A percentile compares a stretch with the other conserved stretches of the same genome.
Evolutionary conservation across 2,329 filamentous ascomycete species (phyloP).

Genomic region (Trichophyton benhamiae): DNA sequence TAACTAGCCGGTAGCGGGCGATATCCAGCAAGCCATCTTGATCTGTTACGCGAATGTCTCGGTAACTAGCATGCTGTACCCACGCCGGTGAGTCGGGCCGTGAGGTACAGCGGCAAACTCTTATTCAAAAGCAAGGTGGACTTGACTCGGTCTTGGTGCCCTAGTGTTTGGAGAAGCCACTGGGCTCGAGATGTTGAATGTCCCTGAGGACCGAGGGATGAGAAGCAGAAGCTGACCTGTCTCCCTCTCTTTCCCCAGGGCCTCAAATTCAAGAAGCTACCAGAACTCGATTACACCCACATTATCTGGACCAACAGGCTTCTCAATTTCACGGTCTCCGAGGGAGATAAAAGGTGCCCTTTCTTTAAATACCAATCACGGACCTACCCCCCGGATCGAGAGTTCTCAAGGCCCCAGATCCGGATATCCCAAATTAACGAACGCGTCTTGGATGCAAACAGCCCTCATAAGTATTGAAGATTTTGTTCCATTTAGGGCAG

Average conservation of each 20-base stretch:
- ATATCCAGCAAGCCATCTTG: background rate
- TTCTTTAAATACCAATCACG: slow-evolving; percentile 22
- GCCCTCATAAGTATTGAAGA: slow-evolving; percentile 56
- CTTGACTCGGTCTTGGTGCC: slow-evolving; percentile 55
- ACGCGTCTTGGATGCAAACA: slow-evolving; percentile 44
- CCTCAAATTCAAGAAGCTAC: background rate
- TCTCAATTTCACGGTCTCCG: background rate
- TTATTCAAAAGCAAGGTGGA: slow-evolving; percentile 49
- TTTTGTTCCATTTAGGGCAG: slow-evolving; percentile 57
- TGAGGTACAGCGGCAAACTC: slow-evolving; percentile 30
- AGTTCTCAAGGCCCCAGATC: slow-evolving; percentile 33
- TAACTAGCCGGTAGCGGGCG: background rate
- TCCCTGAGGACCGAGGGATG: slow-evolving; percentile 19
- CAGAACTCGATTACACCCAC: background rate
- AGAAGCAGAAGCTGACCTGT: background rate
- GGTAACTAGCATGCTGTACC: background rate
- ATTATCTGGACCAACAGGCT: background rate
- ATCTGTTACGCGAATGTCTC: background rate
- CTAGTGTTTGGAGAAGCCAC: slow-evolving; percentile 47
- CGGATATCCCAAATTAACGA: slow-evolving; percentile 49
- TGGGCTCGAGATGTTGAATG: slow-evolving; percentile 54
- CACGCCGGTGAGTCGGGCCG: background rate
- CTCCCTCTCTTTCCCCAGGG: background rate
- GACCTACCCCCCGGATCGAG: slow-evolving; percentile 22
- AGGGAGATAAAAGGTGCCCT: background rate